Conservation (phyloP, 2,329 filamentous ascomycete genomes). For the Cladosporium cucumerinum region DNA sequence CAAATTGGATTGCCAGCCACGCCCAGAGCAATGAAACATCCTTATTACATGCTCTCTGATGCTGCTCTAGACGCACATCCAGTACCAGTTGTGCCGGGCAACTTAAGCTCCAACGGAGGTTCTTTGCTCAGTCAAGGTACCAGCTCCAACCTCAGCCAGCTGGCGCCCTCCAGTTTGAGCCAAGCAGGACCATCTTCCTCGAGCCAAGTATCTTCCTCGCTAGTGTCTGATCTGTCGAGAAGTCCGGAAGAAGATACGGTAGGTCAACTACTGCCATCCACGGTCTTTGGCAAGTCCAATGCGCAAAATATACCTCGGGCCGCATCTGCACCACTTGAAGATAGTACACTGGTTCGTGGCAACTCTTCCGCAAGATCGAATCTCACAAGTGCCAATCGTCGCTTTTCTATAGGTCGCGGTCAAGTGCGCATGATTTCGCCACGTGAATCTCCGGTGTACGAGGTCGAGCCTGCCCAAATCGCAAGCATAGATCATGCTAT, state of each 20-base stretch:
- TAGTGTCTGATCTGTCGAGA: slow-evolving; percentile 34
- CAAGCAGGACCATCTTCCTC: slow-evolving; percentile 27
- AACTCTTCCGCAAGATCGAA: slow-evolving; percentile 21
- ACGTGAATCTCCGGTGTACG: slow-evolving; percentile 31
- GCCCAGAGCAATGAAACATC: slow-evolving; percentile 83
- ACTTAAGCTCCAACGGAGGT: slow-evolving; percentile 33
- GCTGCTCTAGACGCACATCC: slow-evolving; percentile 51
- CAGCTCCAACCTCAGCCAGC: slow-evolving; percentile 2
- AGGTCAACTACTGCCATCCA: slow-evolving; percentile 46
- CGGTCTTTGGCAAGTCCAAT: slow-evolving; percentile 44
- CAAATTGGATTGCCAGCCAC: slow-evolving; percentile 80
- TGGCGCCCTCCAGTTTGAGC: slow-evolving; percentile 27
- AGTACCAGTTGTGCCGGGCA: slow-evolving; percentile 56
- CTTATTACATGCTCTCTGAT: slow-evolving; percentile 63
- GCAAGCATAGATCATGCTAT: slow-evolving; percentile 54
- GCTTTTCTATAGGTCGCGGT: slow-evolving; percentile 37
- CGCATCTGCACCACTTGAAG: slow-evolving; percentile 49
- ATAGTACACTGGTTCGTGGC: slow-evolving; percentile 32
- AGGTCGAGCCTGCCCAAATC: slow-evolving; percentile 5
- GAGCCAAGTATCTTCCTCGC: slow-evolving; percentile 27
- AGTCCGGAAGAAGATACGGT: slow-evolving; percentile 37
- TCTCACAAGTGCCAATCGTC: slow-evolving; percentile 28
- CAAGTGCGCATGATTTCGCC: slow-evolving; percentile 45
- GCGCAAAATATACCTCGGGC: slow-evolving; percentile 38
- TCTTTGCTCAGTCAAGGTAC: slow-evolving; percentile 34